Evolutionary conservation across 805 yeast genomes (phyloP).

Genomic region (Candida maesae): DNA sequence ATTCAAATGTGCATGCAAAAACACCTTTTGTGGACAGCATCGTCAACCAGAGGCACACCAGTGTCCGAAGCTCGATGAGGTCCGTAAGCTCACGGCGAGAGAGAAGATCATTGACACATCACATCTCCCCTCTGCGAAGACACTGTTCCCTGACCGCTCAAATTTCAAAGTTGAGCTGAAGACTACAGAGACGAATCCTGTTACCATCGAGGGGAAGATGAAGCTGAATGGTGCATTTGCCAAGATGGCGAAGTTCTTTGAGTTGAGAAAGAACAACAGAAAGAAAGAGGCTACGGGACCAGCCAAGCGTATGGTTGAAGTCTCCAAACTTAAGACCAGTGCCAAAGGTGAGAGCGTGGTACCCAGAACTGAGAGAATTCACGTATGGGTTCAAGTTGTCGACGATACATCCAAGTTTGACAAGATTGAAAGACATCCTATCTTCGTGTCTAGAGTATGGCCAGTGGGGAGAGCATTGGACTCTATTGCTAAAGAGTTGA

Average conservation of each 20-base stretch:
- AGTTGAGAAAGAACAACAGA: slow-evolving; percentile 7
- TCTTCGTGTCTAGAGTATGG: slow-evolving; percentile 25
- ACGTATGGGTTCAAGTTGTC: slow-evolving; percentile 25
- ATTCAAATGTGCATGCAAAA: slow-evolving; percentile 25
- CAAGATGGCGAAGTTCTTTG: slow-evolving; percentile 22
- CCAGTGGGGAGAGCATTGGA: slow-evolving; percentile 28
- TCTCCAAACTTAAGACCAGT: slow-evolving; percentile 15
- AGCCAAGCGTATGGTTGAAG: slow-evolving; percentile 22
- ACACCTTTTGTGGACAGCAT: slow-evolving; percentile 23
- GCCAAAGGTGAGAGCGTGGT: slow-evolving; percentile 26
- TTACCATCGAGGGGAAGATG: slow-evolving; percentile 10
- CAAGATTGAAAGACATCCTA: slow-evolving; percentile 16
- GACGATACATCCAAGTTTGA: slow-evolving; percentile 25
- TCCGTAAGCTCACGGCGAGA: neutral
- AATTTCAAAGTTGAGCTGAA: slow-evolving; percentile 20
- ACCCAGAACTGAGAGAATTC: slow-evolving; percentile 18
- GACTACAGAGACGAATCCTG: slow-evolving; percentile 18
- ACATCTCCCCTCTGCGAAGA: slow-evolving; percentile 23
- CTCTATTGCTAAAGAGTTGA: slow-evolving; percentile 17
- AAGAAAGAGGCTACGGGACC: slow-evolving; percentile 7
- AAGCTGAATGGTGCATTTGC: slow-evolving; percentile 14
- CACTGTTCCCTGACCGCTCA: slow-evolving; percentile 26
- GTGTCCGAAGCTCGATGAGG: slow-evolving; percentile 11
- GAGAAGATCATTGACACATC: slow-evolving; percentile 15
- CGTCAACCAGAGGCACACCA: slow-evolving; percentile 24